A percentile compares a stretch with the other conserved stretches of the same genome.
Conservation (phyloP, 352 stramenopile genomes). For the Globisporangium middletonii region DNA sequence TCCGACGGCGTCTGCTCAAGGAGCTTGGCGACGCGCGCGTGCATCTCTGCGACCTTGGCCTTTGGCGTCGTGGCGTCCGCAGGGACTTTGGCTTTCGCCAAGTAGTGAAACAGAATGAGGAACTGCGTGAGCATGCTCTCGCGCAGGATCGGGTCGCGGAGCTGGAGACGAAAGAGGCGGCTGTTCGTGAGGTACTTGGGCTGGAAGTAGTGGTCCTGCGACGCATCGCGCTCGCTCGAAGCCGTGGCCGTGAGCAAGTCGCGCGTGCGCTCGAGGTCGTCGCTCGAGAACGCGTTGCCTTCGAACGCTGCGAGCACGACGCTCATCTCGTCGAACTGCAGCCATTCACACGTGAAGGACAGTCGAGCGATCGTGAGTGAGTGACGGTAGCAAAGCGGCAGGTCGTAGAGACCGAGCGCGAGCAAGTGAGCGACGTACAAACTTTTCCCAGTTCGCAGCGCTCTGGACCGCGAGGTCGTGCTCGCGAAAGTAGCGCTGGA, state of each 20-base stretch:
- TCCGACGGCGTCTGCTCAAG: slow-evolving; percentile 84
- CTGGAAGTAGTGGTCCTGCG: slow-evolving; percentile 81
- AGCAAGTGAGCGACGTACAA: slow-evolving; percentile 44
- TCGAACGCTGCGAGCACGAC: slow-evolving; percentile 79
- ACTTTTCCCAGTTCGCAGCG: slow-evolving; percentile 69
- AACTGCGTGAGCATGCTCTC: slow-evolving; percentile 89
- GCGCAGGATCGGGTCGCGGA: slow-evolving; percentile 85
- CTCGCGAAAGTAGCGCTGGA: slow-evolving; percentile 85
- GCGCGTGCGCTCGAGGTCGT: slow-evolving; percentile 65
- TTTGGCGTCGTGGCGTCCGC: slow-evolving; percentile 43
- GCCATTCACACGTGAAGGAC: neutral
- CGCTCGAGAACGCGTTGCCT: slow-evolving; percentile 78
- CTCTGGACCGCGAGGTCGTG: slow-evolving; percentile 59
- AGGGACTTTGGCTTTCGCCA: slow-evolving; percentile 54
- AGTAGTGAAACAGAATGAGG: slow-evolving; percentile 74
- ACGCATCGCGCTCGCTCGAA: neutral
- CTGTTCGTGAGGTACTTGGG: slow-evolving; percentile 92
- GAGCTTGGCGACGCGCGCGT: slow-evolving; percentile 68
- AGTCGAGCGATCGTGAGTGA: neutral
- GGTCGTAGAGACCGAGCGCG: neutral
- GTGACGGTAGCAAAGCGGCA: neutral
- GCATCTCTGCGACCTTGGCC: slow-evolving; percentile 49
- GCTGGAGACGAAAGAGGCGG: slow-evolving; percentile 85
- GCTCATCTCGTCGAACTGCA: slow-evolving; percentile 69
- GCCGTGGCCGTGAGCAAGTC: slow-evolving; percentile 29